Evolutionary conservation across 139 green algal genomes (phyloP).

Genomic region (Micractinium sp.): DNA sequence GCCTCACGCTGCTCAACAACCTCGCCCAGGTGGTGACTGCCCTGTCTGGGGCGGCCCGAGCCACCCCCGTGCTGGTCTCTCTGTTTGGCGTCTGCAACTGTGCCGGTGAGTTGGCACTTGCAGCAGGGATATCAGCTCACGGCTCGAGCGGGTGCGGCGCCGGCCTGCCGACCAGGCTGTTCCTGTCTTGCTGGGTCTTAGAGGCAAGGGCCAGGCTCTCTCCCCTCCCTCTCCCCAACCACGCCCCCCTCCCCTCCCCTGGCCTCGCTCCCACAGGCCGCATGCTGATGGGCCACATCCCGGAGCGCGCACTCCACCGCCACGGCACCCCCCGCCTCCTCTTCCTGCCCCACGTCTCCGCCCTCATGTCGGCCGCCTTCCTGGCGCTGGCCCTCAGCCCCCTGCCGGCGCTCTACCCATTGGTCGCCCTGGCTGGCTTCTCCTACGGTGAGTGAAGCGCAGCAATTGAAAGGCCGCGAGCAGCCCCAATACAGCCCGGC

Average conservation of each 20-base stretch:
- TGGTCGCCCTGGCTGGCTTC: conserved; percentile 63
- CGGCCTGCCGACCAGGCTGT: no score
- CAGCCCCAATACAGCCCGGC: no score
- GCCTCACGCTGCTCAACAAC: conserved; percentile 83
- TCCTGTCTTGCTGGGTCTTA: no score
- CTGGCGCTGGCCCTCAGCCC: conserved; percentile 12
- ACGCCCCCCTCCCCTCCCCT: no score
- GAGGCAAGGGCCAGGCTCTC: no score
- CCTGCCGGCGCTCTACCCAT: conserved; percentile 44
- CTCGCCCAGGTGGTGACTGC: conserved; percentile 63
- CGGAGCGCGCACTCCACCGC: neutral
- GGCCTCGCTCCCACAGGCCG: neutral
- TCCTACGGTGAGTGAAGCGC: conserved; percentile 49
- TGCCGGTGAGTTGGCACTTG: neutral
- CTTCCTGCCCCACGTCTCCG: conserved; percentile 47
- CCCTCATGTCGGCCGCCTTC: conserved; percentile 10
- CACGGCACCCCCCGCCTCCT: conserved; percentile 39
- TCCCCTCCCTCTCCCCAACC: no score
- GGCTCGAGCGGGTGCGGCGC: no score
- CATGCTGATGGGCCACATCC: neutral
- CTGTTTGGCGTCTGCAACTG: conserved; percentile 83
- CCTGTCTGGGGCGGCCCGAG: conserved; percentile 45
- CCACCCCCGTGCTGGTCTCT: conserved; percentile 68
- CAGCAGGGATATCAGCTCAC: no score
- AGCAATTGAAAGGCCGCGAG: no score